Evolutionary conservation across 2,329 filamentous ascomycete genomes (phyloP).

Genomic region (Pseudovirgaria hyperparasitica): DNA sequence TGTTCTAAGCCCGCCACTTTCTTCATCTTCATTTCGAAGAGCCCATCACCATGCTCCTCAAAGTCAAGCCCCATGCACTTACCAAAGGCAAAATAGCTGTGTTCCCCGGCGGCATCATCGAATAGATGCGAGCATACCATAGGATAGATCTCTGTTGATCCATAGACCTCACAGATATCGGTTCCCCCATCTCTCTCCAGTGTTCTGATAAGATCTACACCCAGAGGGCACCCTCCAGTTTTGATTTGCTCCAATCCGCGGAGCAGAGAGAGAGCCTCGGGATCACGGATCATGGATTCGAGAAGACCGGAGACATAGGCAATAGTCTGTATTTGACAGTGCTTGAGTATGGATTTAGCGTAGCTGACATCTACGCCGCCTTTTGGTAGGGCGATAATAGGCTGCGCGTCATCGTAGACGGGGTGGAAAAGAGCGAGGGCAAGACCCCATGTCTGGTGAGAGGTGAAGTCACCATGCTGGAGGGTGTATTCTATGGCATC

Average conservation of each 20-base stretch:
- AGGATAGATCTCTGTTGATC: conserved; percentile 6
- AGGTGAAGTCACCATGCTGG: conserved; percentile 12
- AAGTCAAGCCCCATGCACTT: conserved; percentile 26
- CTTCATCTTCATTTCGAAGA: no score
- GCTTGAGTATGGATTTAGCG: conserved; percentile 3
- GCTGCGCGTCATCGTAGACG: no score
- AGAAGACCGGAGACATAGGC: conserved; percentile 3
- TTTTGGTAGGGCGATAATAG: no score
- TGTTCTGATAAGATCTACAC: conserved; percentile 10
- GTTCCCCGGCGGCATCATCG: conserved; percentile 28
- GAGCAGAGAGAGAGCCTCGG: conserved; percentile 4
- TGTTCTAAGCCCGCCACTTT: conserved; percentile 21
- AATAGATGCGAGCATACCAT: conserved; percentile 47
- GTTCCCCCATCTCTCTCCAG: no score
- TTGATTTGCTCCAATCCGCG: conserved; percentile 6
- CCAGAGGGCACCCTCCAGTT: no score
- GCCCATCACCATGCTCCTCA: conserved; percentile 20
- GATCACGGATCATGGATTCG: conserved; percentile 2
- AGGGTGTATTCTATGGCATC: conserved; percentile 14
- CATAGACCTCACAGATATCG: no score
- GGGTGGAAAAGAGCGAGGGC: no score
- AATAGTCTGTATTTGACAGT: conserved; percentile 4
- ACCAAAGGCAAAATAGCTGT: conserved; percentile 27
- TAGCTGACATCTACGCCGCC: conserved; percentile 4
- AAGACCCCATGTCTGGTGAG: conserved; percentile 12